Base-by-base conservation (phyloP, 2,329 filamentous ascomycete genomes). In the Phyllosticta paracitricarpa region DNA sequence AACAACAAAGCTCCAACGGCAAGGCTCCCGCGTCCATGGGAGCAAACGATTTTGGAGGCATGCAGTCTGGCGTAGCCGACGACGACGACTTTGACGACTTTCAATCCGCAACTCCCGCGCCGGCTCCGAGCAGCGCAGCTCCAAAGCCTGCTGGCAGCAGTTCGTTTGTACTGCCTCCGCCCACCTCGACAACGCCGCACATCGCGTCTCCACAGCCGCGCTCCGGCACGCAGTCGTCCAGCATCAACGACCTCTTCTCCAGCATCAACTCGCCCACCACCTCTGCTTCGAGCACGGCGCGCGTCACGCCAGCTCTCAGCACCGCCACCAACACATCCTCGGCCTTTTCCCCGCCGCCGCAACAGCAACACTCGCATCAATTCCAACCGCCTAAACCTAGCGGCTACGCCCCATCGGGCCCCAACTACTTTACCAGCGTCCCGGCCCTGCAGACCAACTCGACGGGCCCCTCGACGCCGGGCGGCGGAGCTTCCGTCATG, bases 41-140 rank as follows among this genome's bases (percentile, higher is more conserved):
- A 26, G 73, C 75, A 24, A 74, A 76, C 65, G 74, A 75, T 61
- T 76, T 78, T 66, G 76, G 74, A 51, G 72, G 74, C 56, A 71
- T 77, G 64, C 70, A 76, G 64, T 78, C 82, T 9, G 78, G 76
- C 17, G 75, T 75, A 30, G 78, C 79, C 52, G 85, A 89, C 64
- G 93, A 97, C 65, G 92, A 96, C 67, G 94, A 97, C 65, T 97
- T 97, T 70, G 94, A 97, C 71, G 94, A 99, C 71, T 97, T 97
- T 80, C 91, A 96, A 74, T 96, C 91, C 22, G 93, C 93, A 14
- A 79, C 88, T 2, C 84, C 87, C 3, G 78, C 73, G 24, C 72
- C 80, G 19, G 66, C 72, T n/a, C 66, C 74, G 24, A 65, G 68
- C 66, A 72, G 67, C 65, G 72, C 64, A 65, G 77, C 65, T 19